These are phyloP conservation scores for Ascodesmis nigricans DNA, from an alignment of 495 filamentous ascomycete species.

Conservation along the genomic window DNA sequence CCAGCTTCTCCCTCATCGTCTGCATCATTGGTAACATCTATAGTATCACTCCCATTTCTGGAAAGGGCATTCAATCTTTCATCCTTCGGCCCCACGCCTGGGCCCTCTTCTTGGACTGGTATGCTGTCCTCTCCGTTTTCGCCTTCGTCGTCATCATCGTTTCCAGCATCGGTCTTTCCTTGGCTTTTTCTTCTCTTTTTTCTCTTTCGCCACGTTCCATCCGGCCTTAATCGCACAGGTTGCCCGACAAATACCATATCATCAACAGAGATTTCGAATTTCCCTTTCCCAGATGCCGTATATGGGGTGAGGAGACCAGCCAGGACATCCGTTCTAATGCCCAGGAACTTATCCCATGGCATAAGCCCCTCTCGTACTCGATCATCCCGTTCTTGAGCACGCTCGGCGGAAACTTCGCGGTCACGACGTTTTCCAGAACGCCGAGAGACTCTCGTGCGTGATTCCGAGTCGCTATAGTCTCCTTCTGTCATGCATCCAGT, in stretches of 20 bases:
- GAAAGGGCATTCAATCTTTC: too few relatives aligned
- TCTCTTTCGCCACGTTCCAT: conserved; percentile 70
- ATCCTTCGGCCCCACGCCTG: background rate
- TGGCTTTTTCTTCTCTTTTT: conserved; percentile 36
- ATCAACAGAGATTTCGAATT: conserved; percentile 72
- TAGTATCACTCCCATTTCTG: conserved; percentile 1
- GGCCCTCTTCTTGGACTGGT: background rate
- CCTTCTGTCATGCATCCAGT: too few relatives aligned
- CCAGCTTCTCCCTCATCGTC: conserved; percentile 24
- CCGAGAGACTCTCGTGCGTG: conserved; percentile 11
- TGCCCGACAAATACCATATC: conserved; percentile 66
- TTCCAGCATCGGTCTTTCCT: conserved; percentile 26
- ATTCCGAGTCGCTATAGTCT: conserved; percentile 28
- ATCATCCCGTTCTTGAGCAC: conserved; percentile 33
- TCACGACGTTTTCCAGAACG: conserved; percentile 15
- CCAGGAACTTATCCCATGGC: conserved; percentile 59
- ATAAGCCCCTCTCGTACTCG: conserved; percentile 31
- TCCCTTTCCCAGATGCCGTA: conserved; percentile 58
- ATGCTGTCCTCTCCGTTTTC: conserved; percentile 5
- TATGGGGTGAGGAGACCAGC: conserved; percentile 67
- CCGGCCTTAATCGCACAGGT: conserved; percentile 67
- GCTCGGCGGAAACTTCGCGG: too few relatives aligned
- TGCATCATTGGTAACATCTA: conserved; percentile 12
- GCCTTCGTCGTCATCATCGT: conserved; percentile 12
- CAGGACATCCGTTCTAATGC: conserved; percentile 52